phyloP scores from a whole-genome alignment of 495 filamentous ascomycete species.

The Penicillium bialowiezense region DNA sequence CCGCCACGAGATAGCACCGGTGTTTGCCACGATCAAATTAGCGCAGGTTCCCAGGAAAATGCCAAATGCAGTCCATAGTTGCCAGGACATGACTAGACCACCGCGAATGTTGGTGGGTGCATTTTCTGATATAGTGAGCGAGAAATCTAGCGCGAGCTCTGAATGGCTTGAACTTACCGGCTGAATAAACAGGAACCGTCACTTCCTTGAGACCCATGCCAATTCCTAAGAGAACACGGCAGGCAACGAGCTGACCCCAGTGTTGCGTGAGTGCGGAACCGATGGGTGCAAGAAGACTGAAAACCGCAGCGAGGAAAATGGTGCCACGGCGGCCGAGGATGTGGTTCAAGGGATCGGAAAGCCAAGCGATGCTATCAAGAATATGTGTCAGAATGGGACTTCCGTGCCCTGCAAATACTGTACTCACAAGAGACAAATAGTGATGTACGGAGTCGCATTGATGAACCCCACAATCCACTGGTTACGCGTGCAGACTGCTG shows the following conservation, averaged over 20 bases:
- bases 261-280: conserved; percentile 62
- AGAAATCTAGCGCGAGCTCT: not conserved
- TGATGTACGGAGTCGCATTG: conserved; percentile 39
- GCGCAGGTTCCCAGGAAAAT: conserved; percentile 70
- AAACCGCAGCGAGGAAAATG: conserved; percentile 65
- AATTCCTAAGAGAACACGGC: conserved; percentile 65
- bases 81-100: conserved; percentile 82
- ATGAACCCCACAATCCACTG: conserved; percentile 49
- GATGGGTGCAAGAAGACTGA: conserved; percentile 60
- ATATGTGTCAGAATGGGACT: not conserved
- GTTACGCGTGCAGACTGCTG: conserved; percentile 25
- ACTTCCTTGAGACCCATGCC: conserved; percentile 63
- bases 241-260: conserved; percentile 61
- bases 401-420: too few species aligned
- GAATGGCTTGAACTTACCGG: conserved; percentile 22
- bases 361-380: conserved; percentile 56
- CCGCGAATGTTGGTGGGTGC: conserved; percentile 71
- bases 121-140: conserved; percentile 50
- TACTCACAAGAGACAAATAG: conserved; percentile 39
- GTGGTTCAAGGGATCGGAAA: conserved; percentile 69
- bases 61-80: conserved; percentile 82
- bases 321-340: conserved; percentile 62
- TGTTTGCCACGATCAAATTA: conserved; percentile 63
- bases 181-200: conserved; percentile 69
- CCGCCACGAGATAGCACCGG: conserved; percentile 63